Evolutionary conservation across 192 early-diverging fungal genomes (phyloP), one percentile per base, ranked within the genome.

Genomic region (Cladochytrium replicatum): DNA sequence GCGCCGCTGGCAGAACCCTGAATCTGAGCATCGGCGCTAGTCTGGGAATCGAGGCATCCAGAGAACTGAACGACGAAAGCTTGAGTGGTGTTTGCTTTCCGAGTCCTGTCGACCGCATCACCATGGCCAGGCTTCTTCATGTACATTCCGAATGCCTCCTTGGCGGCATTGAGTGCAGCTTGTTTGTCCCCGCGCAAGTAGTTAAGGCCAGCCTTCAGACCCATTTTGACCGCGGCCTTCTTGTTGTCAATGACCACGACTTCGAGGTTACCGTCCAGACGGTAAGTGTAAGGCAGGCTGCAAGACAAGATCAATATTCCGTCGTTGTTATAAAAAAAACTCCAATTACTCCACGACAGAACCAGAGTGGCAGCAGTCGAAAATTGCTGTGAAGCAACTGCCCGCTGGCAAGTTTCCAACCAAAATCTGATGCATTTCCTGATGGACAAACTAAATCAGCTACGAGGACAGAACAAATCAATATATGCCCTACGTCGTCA

Each of bases 11-110:
- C 8, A 6, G n/a, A 7, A n/a, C 64, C 69, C 60, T 66, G 65
- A 24, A 75, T 68, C 24, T 69, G 69, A 26, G 80, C 76, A 47
- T 79, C 64, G 29, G 82, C 63, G 4, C 69, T 75, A 25, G 67
- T 77, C 58, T 78, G 77, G 65, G 74, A 64, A 38, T 79, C 75
- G 0, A 69, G 68, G 49, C 77, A 75, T 8, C 72, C 62, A 37
- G 73, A 79, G 51, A 81, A 77, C 63, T 64, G 67, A 42, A 72
- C 62, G 21, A 82, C 77, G 30, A 7, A 6, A 17, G 47, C 47
- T 5, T 48, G 11, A 17, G 43, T 44, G 13, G 43, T 27, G 11
- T 44, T 44, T 44, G 11, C 32, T 11, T 44, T 37, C 13, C 13
- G 11, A 11, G 13, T 44, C 32, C 22, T 44, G 13, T 44, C n/a